Base-by-base conservation (phyloP, 2,329 filamentous ascomycete species). In the Fusarium brevicatenulatum region DNA sequence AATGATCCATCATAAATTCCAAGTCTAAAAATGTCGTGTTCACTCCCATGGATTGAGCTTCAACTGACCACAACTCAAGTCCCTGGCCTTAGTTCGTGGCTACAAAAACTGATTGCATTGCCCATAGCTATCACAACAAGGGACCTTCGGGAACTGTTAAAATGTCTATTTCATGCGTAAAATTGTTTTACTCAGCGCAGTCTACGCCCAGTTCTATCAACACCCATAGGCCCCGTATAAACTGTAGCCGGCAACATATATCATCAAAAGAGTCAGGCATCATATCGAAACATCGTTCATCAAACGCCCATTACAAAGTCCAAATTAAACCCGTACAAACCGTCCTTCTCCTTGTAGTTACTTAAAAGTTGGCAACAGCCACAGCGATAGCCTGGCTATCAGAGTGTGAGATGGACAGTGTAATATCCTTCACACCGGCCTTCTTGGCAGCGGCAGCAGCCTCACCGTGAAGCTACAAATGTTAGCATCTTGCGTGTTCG, bases 311-410 rank as follows among this genome's bases (percentile, higher is more conserved):
- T 74, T 70, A 71, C 57, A 67, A 74, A 70, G 50, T 58, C 73
- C 70, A 66, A 56, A 42, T 23, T 61, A 60, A 70, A 68, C 71
- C 74, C 70, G 58, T 70, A 74, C 62, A 71, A 53, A 44, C 28
- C 52, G 47, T 40, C 58, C 66, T 53, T 47, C 61, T 64, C 40
- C 37, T 52, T 60, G 37, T 64, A 56, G 44, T 40, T 58, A 63
- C 67, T 81, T 89, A 95, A 79, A 96, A 93, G 63, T 90, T 92
- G 62, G 95, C 92, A 68, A 97, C 92, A 4, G 97, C 96, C 78
- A 99, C 93, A 50, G 96, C 95, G 79, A 98, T 95, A 69, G 96
- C 95, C 84, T 99, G 96, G 66, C 88, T 91, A 77, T 98, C 95
- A 43, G 93, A 96, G 84, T 99, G 97, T 77, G 95, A 98, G 80